Evolutionary conservation across 352 stramenopile genomes (phyloP).

Genomic region (Globisporangium nodosum): DNA sequence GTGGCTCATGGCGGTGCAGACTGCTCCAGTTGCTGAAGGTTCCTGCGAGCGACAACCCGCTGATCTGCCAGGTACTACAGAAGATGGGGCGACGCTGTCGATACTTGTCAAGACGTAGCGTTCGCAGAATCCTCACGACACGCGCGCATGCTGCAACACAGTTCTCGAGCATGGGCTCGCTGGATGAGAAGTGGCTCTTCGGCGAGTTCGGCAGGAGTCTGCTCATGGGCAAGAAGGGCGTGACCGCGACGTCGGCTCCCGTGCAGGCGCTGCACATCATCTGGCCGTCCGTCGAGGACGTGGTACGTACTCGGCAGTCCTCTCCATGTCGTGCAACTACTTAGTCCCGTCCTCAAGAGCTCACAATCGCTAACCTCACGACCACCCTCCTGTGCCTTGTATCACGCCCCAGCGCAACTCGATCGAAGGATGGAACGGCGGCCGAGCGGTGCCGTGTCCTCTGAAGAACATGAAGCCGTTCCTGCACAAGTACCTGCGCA

Average conservation of each 20-base stretch:
- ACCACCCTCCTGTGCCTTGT: neutral
- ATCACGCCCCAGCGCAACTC: conserved; percentile 50
- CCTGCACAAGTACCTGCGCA: conserved; percentile 78
- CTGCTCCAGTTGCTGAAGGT: conserved; percentile 47
- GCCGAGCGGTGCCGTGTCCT: conserved; percentile 62
- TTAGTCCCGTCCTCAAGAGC: too few relatives aligned
- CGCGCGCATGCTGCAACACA: conserved; percentile 9
- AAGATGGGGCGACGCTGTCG: too few relatives aligned
- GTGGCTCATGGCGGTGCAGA: conserved; percentile 16
- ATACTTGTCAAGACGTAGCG: neutral
- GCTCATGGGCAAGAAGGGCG: conserved; percentile 34
- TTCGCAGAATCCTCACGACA: neutral
- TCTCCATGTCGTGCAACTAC: too few relatives aligned
- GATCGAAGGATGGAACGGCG: conserved; percentile 70
- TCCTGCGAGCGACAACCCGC: conserved; percentile 43
- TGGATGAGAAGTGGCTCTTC: conserved; percentile 82
- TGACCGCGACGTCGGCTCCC: conserved; percentile 24
- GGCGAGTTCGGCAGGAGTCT: conserved; percentile 65
- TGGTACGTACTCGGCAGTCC: conserved; percentile 30
- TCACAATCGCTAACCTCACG: neutral
- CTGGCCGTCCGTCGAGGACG: conserved; percentile 74
- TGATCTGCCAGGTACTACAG: conserved; percentile 53
- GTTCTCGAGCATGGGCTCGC: conserved; percentile 78
- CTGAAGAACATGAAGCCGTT: conserved; percentile 87
- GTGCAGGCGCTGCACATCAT: conserved; percentile 69